Evolutionary conservation across 352 stramenopile genomes (phyloP).

Genomic region (Phytophthora melonis): DNA sequence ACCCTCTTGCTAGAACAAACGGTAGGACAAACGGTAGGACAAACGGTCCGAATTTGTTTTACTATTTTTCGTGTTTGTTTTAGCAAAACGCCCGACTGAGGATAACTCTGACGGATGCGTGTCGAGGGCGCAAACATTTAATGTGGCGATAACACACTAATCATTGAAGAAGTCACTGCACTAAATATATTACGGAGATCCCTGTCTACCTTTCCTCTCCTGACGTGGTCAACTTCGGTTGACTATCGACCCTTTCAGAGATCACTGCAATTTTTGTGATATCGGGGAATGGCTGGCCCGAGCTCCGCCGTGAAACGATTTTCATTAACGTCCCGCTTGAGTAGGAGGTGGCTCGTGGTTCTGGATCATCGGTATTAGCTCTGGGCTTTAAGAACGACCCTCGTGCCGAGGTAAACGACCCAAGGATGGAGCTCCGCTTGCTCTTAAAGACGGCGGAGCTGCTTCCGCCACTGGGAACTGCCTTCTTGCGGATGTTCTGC

Average conservation of each 20-base stretch:
- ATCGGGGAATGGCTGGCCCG: neutral
- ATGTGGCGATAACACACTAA: too few relatives aligned
- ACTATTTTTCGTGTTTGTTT: too few relatives aligned
- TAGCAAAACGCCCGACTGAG: too few relatives aligned
- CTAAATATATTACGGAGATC: neutral
- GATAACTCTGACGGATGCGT: too few relatives aligned
- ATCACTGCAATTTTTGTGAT: slow-evolving; percentile 4
- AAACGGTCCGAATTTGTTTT: too few relatives aligned
- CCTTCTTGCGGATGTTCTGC: slow-evolving; percentile 20
- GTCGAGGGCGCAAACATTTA: too few relatives aligned
- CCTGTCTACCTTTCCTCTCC: neutral
- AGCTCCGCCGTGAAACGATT: neutral
- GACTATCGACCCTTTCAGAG: neutral
- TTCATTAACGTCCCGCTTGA: neutral
- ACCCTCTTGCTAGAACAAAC: too few relatives aligned
- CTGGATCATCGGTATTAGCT: neutral
- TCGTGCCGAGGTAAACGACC: neutral
- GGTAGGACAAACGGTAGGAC: too few relatives aligned
- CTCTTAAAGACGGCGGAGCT: slow-evolving; percentile 2
- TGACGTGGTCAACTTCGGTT: too few relatives aligned
- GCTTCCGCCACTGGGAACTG: neutral
- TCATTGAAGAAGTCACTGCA: too few relatives aligned
- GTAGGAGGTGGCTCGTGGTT: too few relatives aligned
- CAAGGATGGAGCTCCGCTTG: slow-evolving; percentile 7
- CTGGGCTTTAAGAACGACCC: neutral